A percentile compares a stretch with the other conserved stretches of the same genome.
These are phyloP conservation scores for Botrytis tulipae DNA, from an alignment of 2,329 filamentous ascomycete species.

Conservation along the genomic window DNA sequence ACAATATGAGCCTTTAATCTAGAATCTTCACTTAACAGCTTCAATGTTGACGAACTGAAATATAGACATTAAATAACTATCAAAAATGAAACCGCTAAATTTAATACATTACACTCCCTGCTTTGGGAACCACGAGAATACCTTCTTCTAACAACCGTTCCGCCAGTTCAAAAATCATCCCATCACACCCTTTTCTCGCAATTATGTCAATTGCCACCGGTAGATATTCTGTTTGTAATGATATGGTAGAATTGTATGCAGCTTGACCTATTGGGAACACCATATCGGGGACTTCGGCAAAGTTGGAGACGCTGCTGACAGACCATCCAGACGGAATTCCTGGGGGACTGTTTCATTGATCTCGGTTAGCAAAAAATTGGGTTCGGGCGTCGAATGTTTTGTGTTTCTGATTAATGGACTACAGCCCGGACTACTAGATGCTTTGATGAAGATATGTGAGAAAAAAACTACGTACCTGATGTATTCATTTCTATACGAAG, in stretches of 20 bases:
- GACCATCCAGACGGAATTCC: constrained; percentile 48
- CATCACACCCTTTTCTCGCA: constrained; percentile 59
- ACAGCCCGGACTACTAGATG: background rate
- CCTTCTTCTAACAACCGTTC: constrained; percentile 50
- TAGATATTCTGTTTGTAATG: constrained; percentile 48
- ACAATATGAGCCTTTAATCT: background rate
- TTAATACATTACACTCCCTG: constrained; percentile 40
- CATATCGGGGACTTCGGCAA: constrained; percentile 48
- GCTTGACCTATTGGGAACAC: constrained; percentile 44
- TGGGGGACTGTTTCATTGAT: constrained; percentile 38
- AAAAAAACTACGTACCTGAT: constrained; percentile 21
- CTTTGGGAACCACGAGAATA: constrained; percentile 46
- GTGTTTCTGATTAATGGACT: background rate
- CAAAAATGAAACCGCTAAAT: background rate
- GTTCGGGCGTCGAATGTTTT: background rate
- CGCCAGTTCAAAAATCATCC: constrained; percentile 54
- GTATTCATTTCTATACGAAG: constrained; percentile 48
- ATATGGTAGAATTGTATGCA: constrained; percentile 48
- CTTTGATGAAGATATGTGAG: background rate
- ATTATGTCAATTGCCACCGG: constrained; percentile 59
- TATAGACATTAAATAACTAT: background rate
- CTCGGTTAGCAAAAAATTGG: background rate
- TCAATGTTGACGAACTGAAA: background rate
- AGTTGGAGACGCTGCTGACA: constrained; percentile 44
- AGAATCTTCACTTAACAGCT: background rate